Conservation (phyloP, 2,329 filamentous ascomycete genomes). For the Myrmaecium sp. region DNA sequence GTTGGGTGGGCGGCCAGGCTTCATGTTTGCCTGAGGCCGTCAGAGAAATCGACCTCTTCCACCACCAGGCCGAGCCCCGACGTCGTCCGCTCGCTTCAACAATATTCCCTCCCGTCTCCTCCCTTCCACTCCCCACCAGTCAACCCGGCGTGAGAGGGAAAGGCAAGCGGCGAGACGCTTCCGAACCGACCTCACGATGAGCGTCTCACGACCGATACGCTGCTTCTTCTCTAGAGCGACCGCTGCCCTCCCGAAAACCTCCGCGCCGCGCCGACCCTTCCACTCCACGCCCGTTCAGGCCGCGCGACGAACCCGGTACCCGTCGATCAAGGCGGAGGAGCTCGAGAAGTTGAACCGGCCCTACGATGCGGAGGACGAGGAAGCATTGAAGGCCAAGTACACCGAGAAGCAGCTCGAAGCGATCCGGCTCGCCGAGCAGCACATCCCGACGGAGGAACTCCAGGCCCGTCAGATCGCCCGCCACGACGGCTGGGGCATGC, state of each 20-base stretch:
- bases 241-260: conserved; percentile 5
- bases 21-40: no score
- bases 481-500: conserved; percentile 51
- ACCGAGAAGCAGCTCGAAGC: conserved; percentile 66
- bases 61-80: no score
- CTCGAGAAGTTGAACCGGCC: conserved; percentile 14
- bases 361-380: conserved; percentile 51
- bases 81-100: no score
- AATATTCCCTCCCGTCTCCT: no score
- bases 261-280: conserved; percentile 22
- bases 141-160: no score
- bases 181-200: conserved; percentile 23
- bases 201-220: conserved; percentile 23
- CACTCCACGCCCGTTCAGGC: conserved; percentile 18
- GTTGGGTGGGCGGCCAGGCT: no score
- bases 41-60: no score
- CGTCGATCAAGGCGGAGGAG: conserved; percentile 27
- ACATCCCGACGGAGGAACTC: conserved; percentile 59
- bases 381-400: conserved; percentile 48
- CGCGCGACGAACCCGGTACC: conserved; percentile 24
- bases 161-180: no score
- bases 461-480: conserved; percentile 55
- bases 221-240: conserved; percentile 22
- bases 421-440: conserved; percentile 62
- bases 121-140: no score